Evolutionary conservation across 768 basidiomycete genomes (phyloP), one percentile per base, ranked within the genome.

Genomic region (Amanita pallidorosea): DNA sequence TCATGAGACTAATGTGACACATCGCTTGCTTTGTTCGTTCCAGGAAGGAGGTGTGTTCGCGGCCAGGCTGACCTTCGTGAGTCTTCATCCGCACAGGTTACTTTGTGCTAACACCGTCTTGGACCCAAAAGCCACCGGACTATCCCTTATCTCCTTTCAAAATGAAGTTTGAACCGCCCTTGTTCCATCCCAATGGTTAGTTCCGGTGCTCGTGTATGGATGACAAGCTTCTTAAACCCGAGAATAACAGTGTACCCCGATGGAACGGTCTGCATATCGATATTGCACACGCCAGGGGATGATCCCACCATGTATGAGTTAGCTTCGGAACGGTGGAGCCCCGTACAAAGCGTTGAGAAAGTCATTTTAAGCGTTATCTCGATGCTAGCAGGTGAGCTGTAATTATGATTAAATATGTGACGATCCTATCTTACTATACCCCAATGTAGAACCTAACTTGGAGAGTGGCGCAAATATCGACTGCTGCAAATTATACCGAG

Each of bases 91-190:
- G 76, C 77, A 17, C 44, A 41, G 15, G 37, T 20, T 7, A 25
- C 52, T 47, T 53, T 56, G 45, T 54, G n/a, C n/a, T n/a, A 45
- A 35, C 48, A 29, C 43, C 42, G 45, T 41, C 27, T 15, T n/a
- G 23, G 29, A 22, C 48, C 22, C 42, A 43, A 33, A 20, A 92
- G 91, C 93, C 93, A 0, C 63, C 76, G 35, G 96, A 99, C 63
- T 99, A 99, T 68, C 96, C 96, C 29, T 71, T 99, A 60, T 95
- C 90, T 47, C 96, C 96, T 17, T 98, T 98, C 83, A 97, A 93
- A 72, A 98, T 99, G 96, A 91, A 80, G 61, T 99, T 99, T 60
- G 93, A 97, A 41, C 96, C 96, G 3, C 94, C 95, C 2, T 65
- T 99, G 50, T 88, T 97, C 67, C 96, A 99, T 67, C 96, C 96